Percentiles rank a stretch among this genome's conserved stretches.
phyloP scores from a whole-genome alignment of 176 grass and related monocot species.

The Urochloa ruziziensis region DNA sequence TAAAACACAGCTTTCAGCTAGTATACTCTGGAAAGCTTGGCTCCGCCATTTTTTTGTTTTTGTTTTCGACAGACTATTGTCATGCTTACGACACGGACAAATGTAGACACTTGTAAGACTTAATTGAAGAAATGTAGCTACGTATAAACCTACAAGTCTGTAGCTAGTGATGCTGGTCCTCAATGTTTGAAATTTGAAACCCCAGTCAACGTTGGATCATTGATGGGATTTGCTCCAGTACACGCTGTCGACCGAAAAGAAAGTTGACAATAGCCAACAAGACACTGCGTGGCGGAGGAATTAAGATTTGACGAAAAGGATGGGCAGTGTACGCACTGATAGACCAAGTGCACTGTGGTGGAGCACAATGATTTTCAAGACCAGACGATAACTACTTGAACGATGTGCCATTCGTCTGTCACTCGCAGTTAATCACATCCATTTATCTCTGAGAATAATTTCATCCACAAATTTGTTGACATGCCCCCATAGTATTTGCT shows the following conservation, averaged over 20 bases:
- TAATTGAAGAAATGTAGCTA: not conserved
- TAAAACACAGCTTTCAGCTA: not conserved
- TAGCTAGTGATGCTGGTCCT: not conserved
- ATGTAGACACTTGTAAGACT: not conserved
- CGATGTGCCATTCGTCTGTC: constrained; percentile 8
- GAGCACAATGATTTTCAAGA: not conserved
- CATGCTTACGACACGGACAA: not conserved
- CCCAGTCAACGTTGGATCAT: not conserved
- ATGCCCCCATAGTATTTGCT: not conserved
- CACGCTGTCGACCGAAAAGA: not conserved
- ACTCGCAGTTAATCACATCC: not conserved
- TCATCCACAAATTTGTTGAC: not conserved
- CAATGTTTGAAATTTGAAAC: not conserved
- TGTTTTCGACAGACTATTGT: not conserved
- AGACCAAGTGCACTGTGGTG: not conserved
- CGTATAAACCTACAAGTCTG: not conserved
- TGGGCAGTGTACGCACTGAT: not conserved
- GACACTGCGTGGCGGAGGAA: not conserved
- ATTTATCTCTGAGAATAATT: not conserved
- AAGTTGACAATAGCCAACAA: not conserved
- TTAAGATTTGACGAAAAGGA: not conserved
- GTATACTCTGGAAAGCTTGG: too few relatives aligned
- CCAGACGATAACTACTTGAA: not conserved
- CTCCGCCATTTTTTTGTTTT: not conserved
- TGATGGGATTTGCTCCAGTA: constrained; percentile 8